phyloP scores from a whole-genome alignment of 495 filamentous ascomycete genomes.

The Pyronema omphalodes region DNA sequence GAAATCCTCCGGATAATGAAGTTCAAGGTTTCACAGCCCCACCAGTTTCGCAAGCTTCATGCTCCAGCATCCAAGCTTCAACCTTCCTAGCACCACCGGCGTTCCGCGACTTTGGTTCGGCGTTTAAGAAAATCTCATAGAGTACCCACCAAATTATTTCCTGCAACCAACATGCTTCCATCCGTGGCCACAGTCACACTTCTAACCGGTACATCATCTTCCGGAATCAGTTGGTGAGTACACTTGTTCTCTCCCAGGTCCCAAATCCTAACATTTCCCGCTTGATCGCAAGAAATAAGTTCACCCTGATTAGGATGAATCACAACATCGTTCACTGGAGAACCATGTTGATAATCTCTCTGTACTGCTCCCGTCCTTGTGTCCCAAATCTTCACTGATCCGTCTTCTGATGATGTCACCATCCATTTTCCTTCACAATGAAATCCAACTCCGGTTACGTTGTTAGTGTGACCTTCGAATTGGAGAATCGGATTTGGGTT shows the following conservation, averaged over 20 bases:
- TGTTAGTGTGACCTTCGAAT: conserved; percentile 88
- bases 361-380: conserved; percentile 74
- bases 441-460: conserved; percentile 90
- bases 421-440: conserved; percentile 99
- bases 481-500: conserved; percentile 81
- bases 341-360: conserved; percentile 75
- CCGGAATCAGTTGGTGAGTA: conserved; percentile 87
- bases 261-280: conserved; percentile 88
- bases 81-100: no score
- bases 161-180: conserved; percentile 83
- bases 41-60: no score
- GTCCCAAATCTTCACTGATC: conserved; percentile 98
- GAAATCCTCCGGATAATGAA: no score
- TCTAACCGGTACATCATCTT: conserved; percentile 79
- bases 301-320: conserved; percentile 98
- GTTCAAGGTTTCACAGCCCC: no score
- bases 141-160: conserved; percentile 62
- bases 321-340: conserved; percentile 83
- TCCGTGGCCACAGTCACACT: conserved; percentile 94
- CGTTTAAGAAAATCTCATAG: no score
- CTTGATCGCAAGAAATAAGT: conserved; percentile 85
- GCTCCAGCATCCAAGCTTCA: no score
- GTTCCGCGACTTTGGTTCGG: background rate
- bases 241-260: conserved; percentile 94
- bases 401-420: conserved; percentile 96